Evolutionary conservation across 306 rosid species (phyloP).

Genomic region (Cicer judaicum): DNA sequence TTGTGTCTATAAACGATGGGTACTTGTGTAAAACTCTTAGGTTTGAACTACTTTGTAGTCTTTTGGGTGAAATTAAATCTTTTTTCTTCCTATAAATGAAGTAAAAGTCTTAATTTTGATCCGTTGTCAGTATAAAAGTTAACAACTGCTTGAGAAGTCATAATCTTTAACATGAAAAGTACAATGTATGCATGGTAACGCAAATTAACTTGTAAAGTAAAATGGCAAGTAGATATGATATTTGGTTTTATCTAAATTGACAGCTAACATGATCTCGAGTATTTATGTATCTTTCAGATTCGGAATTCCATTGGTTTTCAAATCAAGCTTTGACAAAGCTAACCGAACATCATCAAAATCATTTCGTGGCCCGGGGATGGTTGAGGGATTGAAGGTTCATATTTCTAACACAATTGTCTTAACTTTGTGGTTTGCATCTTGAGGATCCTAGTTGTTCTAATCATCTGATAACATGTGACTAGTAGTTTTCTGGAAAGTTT

Average conservation of each 20-base stretch:
- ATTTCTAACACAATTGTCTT: slow-evolving; percentile 32
- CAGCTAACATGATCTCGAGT: slow-evolving; percentile 23
- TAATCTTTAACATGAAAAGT: neutral
- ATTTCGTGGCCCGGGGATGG: slow-evolving; percentile 94
- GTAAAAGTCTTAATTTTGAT: slow-evolving; percentile 5
- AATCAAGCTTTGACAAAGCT: slow-evolving; percentile 97
- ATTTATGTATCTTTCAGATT: slow-evolving; percentile 60
- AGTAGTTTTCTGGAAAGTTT: slow-evolving; percentile 1
- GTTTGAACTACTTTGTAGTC: neutral
- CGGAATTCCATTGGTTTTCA: slow-evolving; percentile 90
- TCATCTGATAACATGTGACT: slow-evolving; percentile 18
- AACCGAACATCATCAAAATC: slow-evolving; percentile 95
- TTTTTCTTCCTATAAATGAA: neutral
- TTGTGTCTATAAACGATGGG: neutral
- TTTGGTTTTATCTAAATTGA: slow-evolving; percentile 29
- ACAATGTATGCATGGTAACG: neutral
- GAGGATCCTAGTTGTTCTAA: slow-evolving; percentile 36
- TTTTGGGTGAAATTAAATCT: neutral
- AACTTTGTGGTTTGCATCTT: slow-evolving; percentile 33
- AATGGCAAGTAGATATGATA: neutral
- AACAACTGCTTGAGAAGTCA: neutral
- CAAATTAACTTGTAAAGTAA: neutral
- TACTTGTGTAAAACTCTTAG: neutral
- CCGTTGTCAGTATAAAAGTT: neutral
- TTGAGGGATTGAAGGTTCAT: slow-evolving; percentile 83